A percentile compares a stretch with the other conserved stretches of the same genome.
These are phyloP conservation scores for Chlamydomonas eustigma DNA, from an alignment of 139 green algal genomes.

Conservation along the genomic window DNA sequence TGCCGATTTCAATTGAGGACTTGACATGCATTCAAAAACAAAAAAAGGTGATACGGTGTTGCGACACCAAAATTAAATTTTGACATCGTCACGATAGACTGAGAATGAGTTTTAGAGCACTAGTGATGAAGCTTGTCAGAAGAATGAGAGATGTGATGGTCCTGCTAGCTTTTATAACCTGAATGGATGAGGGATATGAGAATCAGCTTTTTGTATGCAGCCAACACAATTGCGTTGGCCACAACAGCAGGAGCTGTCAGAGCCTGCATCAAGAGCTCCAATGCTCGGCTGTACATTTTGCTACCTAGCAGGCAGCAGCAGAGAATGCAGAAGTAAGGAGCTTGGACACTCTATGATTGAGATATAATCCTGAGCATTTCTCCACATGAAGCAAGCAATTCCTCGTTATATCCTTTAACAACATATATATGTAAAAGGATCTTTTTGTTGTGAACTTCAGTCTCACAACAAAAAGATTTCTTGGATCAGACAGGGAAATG, in stretches of 20 bases:
- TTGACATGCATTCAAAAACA: too few relatives aligned
- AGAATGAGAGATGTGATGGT: too few relatives aligned
- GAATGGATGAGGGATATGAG: conserved; percentile 75
- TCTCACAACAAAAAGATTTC: neutral
- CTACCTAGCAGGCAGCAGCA: conserved; percentile 31
- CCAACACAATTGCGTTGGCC: conserved; percentile 80
- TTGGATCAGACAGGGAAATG: neutral
- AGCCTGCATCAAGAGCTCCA: conserved; percentile 70
- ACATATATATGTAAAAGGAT: neutral
- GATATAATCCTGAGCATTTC: too few relatives aligned
- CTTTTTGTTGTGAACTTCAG: neutral
- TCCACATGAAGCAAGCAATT: neutral
- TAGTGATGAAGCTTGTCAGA: too few relatives aligned
- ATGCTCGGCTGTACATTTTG: conserved; percentile 62
- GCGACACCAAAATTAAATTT: too few relatives aligned
- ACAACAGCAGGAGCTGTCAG: conserved; percentile 71
- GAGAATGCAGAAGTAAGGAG: too few relatives aligned
- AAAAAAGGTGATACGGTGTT: too few relatives aligned
- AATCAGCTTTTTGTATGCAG: conserved; percentile 83
- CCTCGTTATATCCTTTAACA: neutral
- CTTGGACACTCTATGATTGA: too few relatives aligned
- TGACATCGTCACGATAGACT: too few relatives aligned
- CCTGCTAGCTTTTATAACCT: too few relatives aligned
- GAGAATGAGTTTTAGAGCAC: too few relatives aligned
- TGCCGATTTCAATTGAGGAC: too few relatives aligned